Base-by-base conservation (phyloP, 495 filamentous ascomycete genomes). In the Lophiostoma macrostomum region DNA sequence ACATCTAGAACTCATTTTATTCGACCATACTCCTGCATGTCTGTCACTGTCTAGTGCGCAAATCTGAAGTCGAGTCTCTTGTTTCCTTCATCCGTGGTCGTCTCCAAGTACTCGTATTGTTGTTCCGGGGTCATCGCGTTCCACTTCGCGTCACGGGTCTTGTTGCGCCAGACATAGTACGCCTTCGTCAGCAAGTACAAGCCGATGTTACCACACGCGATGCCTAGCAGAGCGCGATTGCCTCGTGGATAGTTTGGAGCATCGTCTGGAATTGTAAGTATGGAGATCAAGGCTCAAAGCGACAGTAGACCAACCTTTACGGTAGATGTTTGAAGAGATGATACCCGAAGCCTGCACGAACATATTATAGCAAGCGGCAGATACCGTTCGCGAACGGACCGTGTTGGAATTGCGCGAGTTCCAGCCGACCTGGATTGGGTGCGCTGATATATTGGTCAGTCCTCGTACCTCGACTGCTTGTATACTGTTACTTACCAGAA, bases 301-400 rank as follows among this genome's bases (percentile, higher is more conserved):
- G 8, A 24, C 25, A 25, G 19, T 18, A 25, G 13, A 72, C 73
- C 64, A 61, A 80, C 79, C 45, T 19, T 51, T 50, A 14, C 56
- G 55, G 34, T 64, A 60, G 46, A 64, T 60, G 60, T 87, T 86
- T 31, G 77, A 78, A 1, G 71, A 64, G 46, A 86, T 78, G 41
- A 88, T 83, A 14, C 73, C 82, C 24, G 75, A 75, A 0, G 76
- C 71, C 64, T 90, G 85, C 1, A 89, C 83, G 31, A 69, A 75
- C 85, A 90, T 88, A 69, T 90, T 90, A 65, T 91, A 91, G 87
- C 55, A 48, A 76, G 78, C 18, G 67, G 71, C 16, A 36, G 39
- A 54, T 3, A 64, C 60, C 16, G 60, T 60, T 3, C 60, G 35
- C 2, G 60, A 54, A 11, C 60, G 56, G 10, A 64, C 60, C 0